A percentile compares a stretch with the other conserved stretches of the same genome.
Conservation (phyloP, 768 basidiomycete genomes). For the Clathrus columnatus region DNA sequence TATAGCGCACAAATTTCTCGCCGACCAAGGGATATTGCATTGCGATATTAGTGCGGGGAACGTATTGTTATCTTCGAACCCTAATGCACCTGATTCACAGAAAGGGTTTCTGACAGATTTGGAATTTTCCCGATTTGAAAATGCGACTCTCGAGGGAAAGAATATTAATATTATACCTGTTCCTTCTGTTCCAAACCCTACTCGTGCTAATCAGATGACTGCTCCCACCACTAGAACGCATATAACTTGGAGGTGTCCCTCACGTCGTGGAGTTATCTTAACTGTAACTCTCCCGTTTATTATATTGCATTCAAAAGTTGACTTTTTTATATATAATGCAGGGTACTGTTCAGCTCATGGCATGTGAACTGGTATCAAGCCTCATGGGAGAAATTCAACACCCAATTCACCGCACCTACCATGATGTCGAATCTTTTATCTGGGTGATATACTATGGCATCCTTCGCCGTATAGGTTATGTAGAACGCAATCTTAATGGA, state of each 20-base stretch:
- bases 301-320: not conserved
- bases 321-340: not conserved
- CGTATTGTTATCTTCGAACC: conserved; percentile 21
- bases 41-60: too few relatives aligned
- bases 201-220: not conserved
- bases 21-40: conserved; percentile 23
- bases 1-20: conserved; percentile 18
- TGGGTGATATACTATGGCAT: conserved; percentile 5
- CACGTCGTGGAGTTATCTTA: conserved; percentile 14
- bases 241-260: conserved; percentile 8
- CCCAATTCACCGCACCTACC: not conserved
- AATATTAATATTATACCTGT: too few relatives aligned
- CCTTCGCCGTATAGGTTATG: too few relatives aligned
- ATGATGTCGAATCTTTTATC: conserved; percentile 16
- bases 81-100: conserved; percentile 4
- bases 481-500: too few relatives aligned
- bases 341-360: conserved; percentile 22
- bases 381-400: not conserved
- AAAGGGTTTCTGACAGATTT: conserved; percentile 25
- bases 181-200: not conserved
- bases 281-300: conserved; percentile 11
- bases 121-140: conserved; percentile 18
- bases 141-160: not conserved
- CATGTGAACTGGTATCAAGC: conserved; percentile 4
- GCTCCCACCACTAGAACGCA: conserved; percentile 9